Evolutionary conservation across 176 grass and related monocot genomes (phyloP), one percentile per base, ranked within the genome.

Genomic region (Triticum dicoccoides): DNA sequence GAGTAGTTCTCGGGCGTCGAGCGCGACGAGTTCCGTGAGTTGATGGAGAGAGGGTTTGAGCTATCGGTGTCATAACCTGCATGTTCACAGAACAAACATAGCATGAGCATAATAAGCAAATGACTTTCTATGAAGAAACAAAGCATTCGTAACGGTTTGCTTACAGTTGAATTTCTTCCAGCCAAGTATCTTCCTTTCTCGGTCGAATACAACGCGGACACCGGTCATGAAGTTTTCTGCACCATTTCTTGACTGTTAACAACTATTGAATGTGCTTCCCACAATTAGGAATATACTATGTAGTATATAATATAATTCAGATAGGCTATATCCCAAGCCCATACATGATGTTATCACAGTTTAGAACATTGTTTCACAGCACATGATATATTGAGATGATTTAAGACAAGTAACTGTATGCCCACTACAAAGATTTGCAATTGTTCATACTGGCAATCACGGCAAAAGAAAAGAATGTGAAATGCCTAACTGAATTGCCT

Each of bases 141-240:
- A 63, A 71, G 2, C 21, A 52, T 17, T 52, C 32, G 3, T 23
- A 38, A 5, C 1, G 41, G 44, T 77, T 20, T 78, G 82, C 92
- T 89, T 86, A 95, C 93, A 98, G 44, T 98, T 91, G 51, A 95
- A 93, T 65, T 85, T 91, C 68, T 93, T 95, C 93, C 95, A 98
- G 42, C 95, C 95, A 52, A 95, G 85, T 76, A 85, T 82, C 56
- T 91, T 88, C 73, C 89, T 97, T 25, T 97, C 91, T 78, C 91
- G 82, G 76, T 98, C 93, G 11, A 98, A 98, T 23, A 95, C 85
- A 11, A 98, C 41, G 4, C 85, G 89, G 35, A 98, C 87, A 83
- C 92, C 91, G 0, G 95, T 91, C 95, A 98, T 95, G 89, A 95
- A 95, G 76, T 98, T 95, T 85, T 98, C 95, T 98, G 89, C 51